Conservation (phyloP, 1,284 basidiomycete genomes). For the Cystobasidium sp. region DNA sequence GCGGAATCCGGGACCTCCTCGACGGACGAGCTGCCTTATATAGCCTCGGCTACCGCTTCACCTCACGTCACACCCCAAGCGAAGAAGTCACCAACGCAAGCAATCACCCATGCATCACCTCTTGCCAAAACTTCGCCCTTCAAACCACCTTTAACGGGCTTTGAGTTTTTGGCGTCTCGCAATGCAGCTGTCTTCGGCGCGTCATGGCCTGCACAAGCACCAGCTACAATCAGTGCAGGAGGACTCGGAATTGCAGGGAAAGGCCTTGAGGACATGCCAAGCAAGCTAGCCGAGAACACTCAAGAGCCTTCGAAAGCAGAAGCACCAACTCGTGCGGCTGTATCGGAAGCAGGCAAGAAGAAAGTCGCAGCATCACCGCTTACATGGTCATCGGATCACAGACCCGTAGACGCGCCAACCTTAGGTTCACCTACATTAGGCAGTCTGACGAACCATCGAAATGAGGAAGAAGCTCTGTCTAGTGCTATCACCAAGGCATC, state of each 20-base stretch:
- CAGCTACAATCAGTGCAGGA: neutral
- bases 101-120: neutral
- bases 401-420: constrained; percentile 20
- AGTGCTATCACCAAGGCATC: constrained; percentile 13
- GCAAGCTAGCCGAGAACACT: neutral
- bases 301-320: neutral
- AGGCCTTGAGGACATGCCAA: neutral
- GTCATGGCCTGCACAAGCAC: neutral
- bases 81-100: neutral
- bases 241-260: constrained; percentile 9
- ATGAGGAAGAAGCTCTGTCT: neutral
- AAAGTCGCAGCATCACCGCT: constrained; percentile 29
- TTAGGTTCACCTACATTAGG: constrained; percentile 27
- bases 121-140: constrained; percentile 16
- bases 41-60: constrained; percentile 2
- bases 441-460: constrained; percentile 1
- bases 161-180: constrained; percentile 14
- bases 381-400: constrained; percentile 17
- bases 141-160: constrained; percentile 14
- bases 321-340: neutral
- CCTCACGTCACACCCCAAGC: constrained; percentile 12
- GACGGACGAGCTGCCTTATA: constrained; percentile 33
- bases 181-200: neutral
- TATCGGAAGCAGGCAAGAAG: neutral
- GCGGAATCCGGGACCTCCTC: constrained; percentile 27